Percentiles rank a stretch among this genome's conserved stretches.
Conservation (phyloP, 176 grass and related monocot species). For the Oryza rufipogon region DNA sequence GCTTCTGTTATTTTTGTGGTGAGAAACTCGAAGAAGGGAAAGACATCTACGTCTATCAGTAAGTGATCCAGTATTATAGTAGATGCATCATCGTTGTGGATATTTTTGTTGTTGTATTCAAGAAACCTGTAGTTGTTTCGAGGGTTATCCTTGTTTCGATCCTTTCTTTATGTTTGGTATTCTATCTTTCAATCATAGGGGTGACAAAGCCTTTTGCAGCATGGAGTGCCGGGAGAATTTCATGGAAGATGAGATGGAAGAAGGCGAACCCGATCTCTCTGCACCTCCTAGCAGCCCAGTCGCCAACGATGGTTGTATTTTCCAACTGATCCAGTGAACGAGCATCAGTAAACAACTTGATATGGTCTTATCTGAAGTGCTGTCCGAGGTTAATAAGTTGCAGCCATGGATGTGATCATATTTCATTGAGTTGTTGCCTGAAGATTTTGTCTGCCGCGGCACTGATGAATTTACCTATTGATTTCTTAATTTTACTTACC, state of each 20-base stretch:
- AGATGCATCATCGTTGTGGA: conserved; percentile 2
- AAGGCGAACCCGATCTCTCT: conserved; percentile 42
- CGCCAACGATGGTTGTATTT: conserved; percentile 35
- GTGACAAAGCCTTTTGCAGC: conserved; percentile 84
- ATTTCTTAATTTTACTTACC: conserved; percentile 48
- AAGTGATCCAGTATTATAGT: conserved; percentile 47
- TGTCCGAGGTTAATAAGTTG: conserved; percentile 82
- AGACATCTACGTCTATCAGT: conserved; percentile 84
- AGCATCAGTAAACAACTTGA: conserved; percentile 50
- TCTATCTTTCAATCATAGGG: conserved; percentile 42
- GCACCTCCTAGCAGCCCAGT: conserved; percentile 21
- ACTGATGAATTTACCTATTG: conserved; percentile 49
- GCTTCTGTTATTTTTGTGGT: conserved; percentile 64
- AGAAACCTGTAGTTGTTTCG: not conserved
- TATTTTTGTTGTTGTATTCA: conserved; percentile 9
- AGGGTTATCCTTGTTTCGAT: conserved; percentile 14
- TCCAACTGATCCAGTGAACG: conserved; percentile 57
- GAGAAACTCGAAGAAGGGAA: conserved; percentile 54
- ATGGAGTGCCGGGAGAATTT: conserved; percentile 68
- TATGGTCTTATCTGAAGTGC: conserved; percentile 64
- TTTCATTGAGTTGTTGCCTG: conserved; percentile 46
- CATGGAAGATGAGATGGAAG: conserved; percentile 68
- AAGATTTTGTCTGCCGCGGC: conserved; percentile 56
- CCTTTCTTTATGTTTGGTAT: conserved; percentile 37
- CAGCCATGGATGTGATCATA: conserved; percentile 75